A percentile compares a stretch with the other conserved stretches of the same genome.
Evolutionary conservation across 2,329 filamentous ascomycete species (phyloP).

Genomic region (Zymoseptoria crescenta): DNA sequence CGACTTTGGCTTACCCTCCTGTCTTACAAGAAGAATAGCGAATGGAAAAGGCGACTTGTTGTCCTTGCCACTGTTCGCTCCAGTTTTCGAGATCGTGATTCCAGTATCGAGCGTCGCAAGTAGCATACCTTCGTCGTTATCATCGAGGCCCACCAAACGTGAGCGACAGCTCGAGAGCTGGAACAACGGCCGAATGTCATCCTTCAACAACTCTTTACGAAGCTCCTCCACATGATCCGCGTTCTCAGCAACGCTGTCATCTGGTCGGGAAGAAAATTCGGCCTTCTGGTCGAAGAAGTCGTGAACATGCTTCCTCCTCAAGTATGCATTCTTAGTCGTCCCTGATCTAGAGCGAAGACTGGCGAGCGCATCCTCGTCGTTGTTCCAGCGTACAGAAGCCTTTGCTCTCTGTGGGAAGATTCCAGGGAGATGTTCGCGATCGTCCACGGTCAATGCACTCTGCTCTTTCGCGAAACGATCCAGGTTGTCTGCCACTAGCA

Average conservation of each 20-base stretch:
- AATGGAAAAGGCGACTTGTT: slow-evolving; percentile 38
- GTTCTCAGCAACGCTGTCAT: slow-evolving; percentile 14
- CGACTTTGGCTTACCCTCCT: slow-evolving; percentile 36
- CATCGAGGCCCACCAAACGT: slow-evolving; percentile 42
- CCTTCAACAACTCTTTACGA: slow-evolving; percentile 37
- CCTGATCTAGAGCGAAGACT: slow-evolving; percentile 15
- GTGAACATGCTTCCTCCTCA: slow-evolving; percentile 37
- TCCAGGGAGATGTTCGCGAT: slow-evolving; percentile 26
- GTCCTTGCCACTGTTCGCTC: slow-evolving; percentile 5
- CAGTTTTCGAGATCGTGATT: slow-evolving; percentile 34
- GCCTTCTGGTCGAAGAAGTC: slow-evolving; percentile 31
- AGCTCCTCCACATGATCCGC: slow-evolving; percentile 24
- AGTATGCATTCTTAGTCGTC: slow-evolving; percentile 24
- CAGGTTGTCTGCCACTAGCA: slow-evolving; percentile 42
- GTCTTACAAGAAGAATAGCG: slow-evolving; percentile 44
- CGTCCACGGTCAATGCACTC: slow-evolving; percentile 38
- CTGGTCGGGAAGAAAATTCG: slow-evolving; percentile 18
- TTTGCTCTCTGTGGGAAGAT: slow-evolving; percentile 24
- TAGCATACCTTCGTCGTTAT: slow-evolving; percentile 34
- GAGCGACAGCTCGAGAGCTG: slow-evolving; percentile 39
- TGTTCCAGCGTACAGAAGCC: slow-evolving; percentile 23
- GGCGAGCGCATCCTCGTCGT: slow-evolving; percentile 24
- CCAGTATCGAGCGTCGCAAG: slow-evolving; percentile 44
- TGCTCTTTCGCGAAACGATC: slow-evolving; percentile 40
- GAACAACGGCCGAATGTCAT: slow-evolving; percentile 42